These are phyloP conservation scores for Cardamine occulta DNA, from an alignment of 345 rosid genomes.

Conservation along the genomic window DNA sequence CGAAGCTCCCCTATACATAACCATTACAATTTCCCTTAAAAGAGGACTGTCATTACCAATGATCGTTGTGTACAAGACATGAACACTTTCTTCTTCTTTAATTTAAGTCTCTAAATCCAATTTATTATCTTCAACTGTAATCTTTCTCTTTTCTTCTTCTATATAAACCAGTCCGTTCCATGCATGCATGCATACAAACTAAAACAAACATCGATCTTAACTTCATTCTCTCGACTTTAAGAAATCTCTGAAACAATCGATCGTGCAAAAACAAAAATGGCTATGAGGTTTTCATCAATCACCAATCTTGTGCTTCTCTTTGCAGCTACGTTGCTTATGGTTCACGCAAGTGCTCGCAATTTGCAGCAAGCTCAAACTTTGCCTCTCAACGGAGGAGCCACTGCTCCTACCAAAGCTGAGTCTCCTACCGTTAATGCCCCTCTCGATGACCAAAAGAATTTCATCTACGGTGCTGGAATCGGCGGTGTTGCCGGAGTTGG, in stretches of 20 bases:
- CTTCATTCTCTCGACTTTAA: neutral
- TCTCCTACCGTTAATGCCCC: slow-evolving; percentile 10
- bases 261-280: slow-evolving; percentile 16
- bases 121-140: slow-evolving; percentile 40
- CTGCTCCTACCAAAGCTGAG: slow-evolving; percentile 34
- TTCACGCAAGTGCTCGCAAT: slow-evolving; percentile 42
- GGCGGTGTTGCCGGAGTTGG: slow-evolving; percentile 45
- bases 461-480: slow-evolving; percentile 16
- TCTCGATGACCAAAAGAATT: slow-evolving; percentile 36
- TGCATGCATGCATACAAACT: slow-evolving; percentile 17
- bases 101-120: slow-evolving; percentile 16
- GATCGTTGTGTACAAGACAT: slow-evolving; percentile 19
- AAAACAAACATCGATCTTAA: neutral
- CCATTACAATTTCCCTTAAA: slow-evolving; percentile 16
- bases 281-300: slow-evolving; percentile 17
- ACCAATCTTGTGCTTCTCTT: slow-evolving; percentile 19
- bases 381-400: slow-evolving; percentile 26
- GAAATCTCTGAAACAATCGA: neutral
- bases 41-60: slow-evolving; percentile 31
- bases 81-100: slow-evolving; percentile 21
- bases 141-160: slow-evolving; percentile 7
- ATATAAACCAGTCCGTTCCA: slow-evolving; percentile 27
- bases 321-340: slow-evolving; percentile 21
- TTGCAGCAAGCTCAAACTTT: slow-evolving; percentile 28
- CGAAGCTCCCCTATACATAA: slow-evolving; percentile 7